Conservation (phyloP, 2,329 filamentous ascomycete genomes). For the Pseudocercospora macadamiae region DNA sequence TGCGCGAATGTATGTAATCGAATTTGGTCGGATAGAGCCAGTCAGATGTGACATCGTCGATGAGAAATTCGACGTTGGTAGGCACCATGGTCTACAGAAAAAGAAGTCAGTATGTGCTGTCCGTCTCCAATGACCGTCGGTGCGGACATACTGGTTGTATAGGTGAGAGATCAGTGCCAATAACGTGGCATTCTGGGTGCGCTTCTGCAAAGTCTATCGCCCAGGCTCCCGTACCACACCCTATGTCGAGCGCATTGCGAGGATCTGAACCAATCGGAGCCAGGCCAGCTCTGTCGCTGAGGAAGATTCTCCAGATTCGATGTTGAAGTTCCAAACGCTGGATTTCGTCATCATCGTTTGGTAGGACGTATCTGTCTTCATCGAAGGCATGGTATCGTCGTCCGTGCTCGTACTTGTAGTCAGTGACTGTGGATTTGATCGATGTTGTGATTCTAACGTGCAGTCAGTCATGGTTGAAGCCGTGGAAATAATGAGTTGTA, state of each 20-base stretch:
- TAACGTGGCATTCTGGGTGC: constrained; percentile 37
- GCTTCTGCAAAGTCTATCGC: constrained; percentile 36
- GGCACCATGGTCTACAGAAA: constrained; percentile 49
- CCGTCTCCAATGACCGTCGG: background rate
- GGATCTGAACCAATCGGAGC: background rate
- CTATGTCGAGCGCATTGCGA: constrained; percentile 44
- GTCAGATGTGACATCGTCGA: constrained; percentile 49
- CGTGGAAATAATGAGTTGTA: background rate
- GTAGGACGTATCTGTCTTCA: constrained; percentile 28
- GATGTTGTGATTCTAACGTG: constrained; percentile 12
- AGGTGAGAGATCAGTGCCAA: constrained; percentile 46
- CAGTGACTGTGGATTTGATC: constrained; percentile 11
- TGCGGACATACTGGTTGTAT: constrained; percentile 46
- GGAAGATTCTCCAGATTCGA: background rate
- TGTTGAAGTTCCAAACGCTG: background rate
- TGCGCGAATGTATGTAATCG: constrained; percentile 48
- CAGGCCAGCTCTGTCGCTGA: background rate
- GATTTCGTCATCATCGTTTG: constrained; percentile 26
- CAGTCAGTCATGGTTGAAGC: background rate
- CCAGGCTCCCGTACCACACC: constrained; percentile 52
- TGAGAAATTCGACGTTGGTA: constrained; percentile 51
- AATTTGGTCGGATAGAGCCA: constrained; percentile 45
- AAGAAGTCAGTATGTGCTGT: background rate
- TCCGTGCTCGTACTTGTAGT: constrained; percentile 35
- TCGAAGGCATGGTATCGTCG: constrained; percentile 37